phyloP scores from a whole-genome alignment of 208 protist genomes.

The Wallacemonas sp. region DNA sequence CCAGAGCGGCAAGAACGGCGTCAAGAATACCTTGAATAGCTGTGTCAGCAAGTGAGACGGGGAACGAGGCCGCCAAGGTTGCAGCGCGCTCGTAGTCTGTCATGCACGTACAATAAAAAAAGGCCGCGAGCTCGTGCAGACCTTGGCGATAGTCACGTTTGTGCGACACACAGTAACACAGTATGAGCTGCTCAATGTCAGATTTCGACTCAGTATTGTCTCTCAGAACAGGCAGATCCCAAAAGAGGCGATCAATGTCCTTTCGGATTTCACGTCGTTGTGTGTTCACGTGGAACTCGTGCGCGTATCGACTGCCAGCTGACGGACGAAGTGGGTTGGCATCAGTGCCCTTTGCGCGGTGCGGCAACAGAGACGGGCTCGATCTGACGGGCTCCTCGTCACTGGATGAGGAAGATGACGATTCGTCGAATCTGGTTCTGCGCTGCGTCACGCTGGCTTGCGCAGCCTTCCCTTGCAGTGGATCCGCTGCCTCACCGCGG shows the following conservation, averaged over 20 bases:
- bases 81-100: not conserved
- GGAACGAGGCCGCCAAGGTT: not conserved
- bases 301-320: slow-evolving; percentile 55
- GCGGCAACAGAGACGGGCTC: too few relatives aligned
- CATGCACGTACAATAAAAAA: slow-evolving; percentile 55
- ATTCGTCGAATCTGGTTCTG: slow-evolving; percentile 1
- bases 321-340: slow-evolving; percentile 59
- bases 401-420: slow-evolving; percentile 21
- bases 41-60: not conserved
- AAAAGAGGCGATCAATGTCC: slow-evolving; percentile 72
- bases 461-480: not conserved
- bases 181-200: slow-evolving; percentile 47
- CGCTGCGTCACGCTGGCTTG: not conserved
- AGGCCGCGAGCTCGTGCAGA: slow-evolving; percentile 91
- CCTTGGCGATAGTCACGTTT: slow-evolving; percentile 82
- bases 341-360: not conserved
- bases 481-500: not conserved
- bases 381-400: slow-evolving; percentile 16
- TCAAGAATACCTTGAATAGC: not conserved
- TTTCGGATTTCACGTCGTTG: slow-evolving; percentile 46
- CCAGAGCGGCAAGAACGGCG: not conserved
- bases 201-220: slow-evolving; percentile 24
- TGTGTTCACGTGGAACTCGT: slow-evolving; percentile 45
- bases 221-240: slow-evolving; percentile 54
- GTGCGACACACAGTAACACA: slow-evolving; percentile 61